phyloP scores from a whole-genome alignment of 2,329 filamentous ascomycete genomes.

The Neopestalotiopsis clavispora region DNA sequence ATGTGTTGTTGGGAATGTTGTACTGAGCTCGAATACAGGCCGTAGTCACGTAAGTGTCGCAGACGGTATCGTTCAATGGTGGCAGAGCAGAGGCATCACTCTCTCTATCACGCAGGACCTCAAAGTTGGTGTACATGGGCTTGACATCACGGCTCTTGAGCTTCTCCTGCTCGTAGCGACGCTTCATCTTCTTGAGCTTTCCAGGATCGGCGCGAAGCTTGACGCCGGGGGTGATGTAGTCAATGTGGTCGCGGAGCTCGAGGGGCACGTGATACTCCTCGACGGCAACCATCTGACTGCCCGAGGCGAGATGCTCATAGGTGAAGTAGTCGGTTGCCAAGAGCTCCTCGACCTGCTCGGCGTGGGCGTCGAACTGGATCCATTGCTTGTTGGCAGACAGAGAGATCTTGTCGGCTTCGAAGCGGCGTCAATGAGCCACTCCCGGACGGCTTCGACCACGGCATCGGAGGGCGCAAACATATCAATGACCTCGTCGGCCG shows the following conservation, averaged over 20 bases:
- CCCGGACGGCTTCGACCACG: constrained; percentile 34
- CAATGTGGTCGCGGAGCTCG: constrained; percentile 29
- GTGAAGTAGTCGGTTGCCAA: constrained; percentile 40
- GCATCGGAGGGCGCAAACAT: constrained; percentile 41
- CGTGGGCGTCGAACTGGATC: constrained; percentile 41
- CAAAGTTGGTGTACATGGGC: constrained; percentile 25
- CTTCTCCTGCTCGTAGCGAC: constrained; percentile 19
- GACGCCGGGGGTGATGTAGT: constrained; percentile 31
- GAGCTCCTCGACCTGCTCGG: constrained; percentile 38
- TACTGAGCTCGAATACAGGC: constrained; percentile 31
- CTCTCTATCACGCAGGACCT: constrained; percentile 13
- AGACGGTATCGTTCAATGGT: constrained; percentile 28
- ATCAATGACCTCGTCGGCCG: constrained; percentile 39
- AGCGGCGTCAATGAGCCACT: constrained; percentile 38
- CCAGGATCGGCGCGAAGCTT: constrained; percentile 21
- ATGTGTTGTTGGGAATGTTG: constrained; percentile 27
- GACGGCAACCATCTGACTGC: constrained; percentile 25
- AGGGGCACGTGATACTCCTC: constrained; percentile 30
- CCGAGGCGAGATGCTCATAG: constrained; percentile 38
- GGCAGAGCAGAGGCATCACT: constrained; percentile 15
- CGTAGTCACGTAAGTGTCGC: constrained; percentile 28
- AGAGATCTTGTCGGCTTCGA: constrained; percentile 27
- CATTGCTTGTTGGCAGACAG: constrained; percentile 36
- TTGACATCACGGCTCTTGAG: constrained; percentile 7
- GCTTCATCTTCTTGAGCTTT: constrained; percentile 22